phyloP scores from a whole-genome alignment of 139 green algal species.

The Pedinophyceae sp. region DNA sequence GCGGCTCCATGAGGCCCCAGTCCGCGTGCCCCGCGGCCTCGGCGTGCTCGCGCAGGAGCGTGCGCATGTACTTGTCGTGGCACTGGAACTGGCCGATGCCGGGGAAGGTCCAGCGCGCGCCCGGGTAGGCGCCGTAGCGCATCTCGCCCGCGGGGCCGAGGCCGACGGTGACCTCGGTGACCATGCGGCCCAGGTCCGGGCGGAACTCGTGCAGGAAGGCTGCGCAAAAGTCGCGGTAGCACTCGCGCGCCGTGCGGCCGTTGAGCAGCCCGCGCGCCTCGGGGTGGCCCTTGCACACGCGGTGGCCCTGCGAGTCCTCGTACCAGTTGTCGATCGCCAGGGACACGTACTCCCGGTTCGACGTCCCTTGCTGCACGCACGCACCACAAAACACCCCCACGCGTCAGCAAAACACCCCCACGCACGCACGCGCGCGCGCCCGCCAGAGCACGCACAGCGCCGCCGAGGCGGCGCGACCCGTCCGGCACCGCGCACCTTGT shows the following conservation, averaged over 20 bases:
- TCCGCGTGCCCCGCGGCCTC: slow-evolving; percentile 53
- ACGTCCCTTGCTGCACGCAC: no score
- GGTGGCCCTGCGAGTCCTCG: no score
- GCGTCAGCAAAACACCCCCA: no score
- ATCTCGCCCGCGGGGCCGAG: slow-evolving; percentile 92
- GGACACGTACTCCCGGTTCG: slow-evolving; percentile 87
- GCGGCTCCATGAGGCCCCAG: slow-evolving; percentile 73
- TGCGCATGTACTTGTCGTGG: slow-evolving; percentile 95
- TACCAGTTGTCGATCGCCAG: slow-evolving; percentile 80
- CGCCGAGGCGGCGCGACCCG: not conserved
- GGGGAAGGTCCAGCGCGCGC: slow-evolving; percentile 78
- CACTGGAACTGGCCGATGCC: slow-evolving; percentile 97
- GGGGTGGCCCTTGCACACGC: not conserved
- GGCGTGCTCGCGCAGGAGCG: slow-evolving; percentile 40
- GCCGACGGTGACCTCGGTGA: slow-evolving; percentile 78
- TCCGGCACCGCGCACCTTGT: slow-evolving; percentile 27
- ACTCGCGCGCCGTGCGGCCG: not conserved
- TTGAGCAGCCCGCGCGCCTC: not conserved
- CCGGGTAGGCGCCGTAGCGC: slow-evolving; percentile 92
- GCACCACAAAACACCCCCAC: no score
- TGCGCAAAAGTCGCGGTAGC: not conserved
- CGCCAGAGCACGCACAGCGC: slow-evolving; percentile 1
- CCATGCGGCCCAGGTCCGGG: not conserved
- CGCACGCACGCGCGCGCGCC: no score
- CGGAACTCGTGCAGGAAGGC: not conserved